Base-by-base conservation (phyloP, 331 rosid genomes). In the Malus hybrid region DNA sequence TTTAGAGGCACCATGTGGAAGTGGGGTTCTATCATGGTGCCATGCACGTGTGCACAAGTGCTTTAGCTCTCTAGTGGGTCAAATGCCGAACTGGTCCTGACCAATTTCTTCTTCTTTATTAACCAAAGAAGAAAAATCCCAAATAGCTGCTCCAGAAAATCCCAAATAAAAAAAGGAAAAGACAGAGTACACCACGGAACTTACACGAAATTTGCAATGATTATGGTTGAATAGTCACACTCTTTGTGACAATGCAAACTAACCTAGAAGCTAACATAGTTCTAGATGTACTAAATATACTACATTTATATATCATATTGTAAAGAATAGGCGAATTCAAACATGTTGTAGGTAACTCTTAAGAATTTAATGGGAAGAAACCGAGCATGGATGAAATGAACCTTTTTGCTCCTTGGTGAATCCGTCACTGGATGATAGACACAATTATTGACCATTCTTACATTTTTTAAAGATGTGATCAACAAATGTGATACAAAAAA, bases 41-140 rank as follows among this genome's bases (percentile, higher is more conserved):
- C 83, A 2, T 85, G 92, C 97, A 90, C 99, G 96, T 92, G 97
- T 90, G 81, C n/a, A 26, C 6, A 14, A 44, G 55, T 87, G 78
- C 90, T 78, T 13, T 55, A 12, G 26, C 63, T 58, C 77, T 36
- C 70, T 73, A 46, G 78, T 75, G 82, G 83, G 80, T 75, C 77
- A 67, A 60, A 63, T 75, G 70, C 64, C 75, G 36, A 74, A 68
- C 85, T 84, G 84, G 82, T 88, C 91, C 89, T 36, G n/a, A 13
- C 80, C 77, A 32, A 6, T 22, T 28, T 36, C 60, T 6, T 52
- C 10, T 22, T 28, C 63, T 29, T 66, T 28, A 42, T 4, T 48
- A 48, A 16, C 6, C 28, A 39, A 66, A 5, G 48, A 2, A 36
- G 12, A 57, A 7, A 16, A 19, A 53, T 4, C 15, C 18, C 18